Base-by-base conservation (phyloP, 2,329 filamentous ascomycete genomes). In the Colletotrichum costaricense region DNA sequence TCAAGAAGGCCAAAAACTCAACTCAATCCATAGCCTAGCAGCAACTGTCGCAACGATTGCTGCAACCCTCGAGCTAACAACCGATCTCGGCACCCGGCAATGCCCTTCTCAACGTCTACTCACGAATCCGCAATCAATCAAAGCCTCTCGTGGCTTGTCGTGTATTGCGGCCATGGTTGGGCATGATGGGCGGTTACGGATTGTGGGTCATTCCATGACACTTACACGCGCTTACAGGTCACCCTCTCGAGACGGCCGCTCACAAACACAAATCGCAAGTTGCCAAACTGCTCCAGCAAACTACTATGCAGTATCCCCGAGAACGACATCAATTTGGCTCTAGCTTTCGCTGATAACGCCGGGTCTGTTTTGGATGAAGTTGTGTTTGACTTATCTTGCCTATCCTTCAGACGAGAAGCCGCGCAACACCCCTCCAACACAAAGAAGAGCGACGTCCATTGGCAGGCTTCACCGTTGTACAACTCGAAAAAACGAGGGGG, bases 331-430 rank as follows among this genome's bases (percentile, higher is more conserved):
- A 35, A 54, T 54, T 63, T 35, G n/a, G 46, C 28, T 60, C 55
- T 69, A 54, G 59, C 68, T 72, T 72, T 63, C 26, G 66, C 59
- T 69, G 69, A 72, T 64, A 72, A 70, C 56, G 67, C 70, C 60
- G 60, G 67, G 70, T 70, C 67, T 30, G 70, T 73, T 73, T 73
- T 60, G 67, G 70, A 70, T 70, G 70, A 70, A 65, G 60, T 54
- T 35, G 11, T 59, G 55, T 58, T 54, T 64, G 55, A 59, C 19
- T 26, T 57, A 30, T 54, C 46, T 33, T 63, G 26, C 52, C 46
- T 33, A 33, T 35, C 19, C 42, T 49, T 65, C 49, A 60, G 66
- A 73, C 35, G 66, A 65, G 46, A 63, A 65, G 70, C 70, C 60
- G 42, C 70, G 55, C 66, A 73, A 70, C 55, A 35, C 60, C 30